Percentiles rank a stretch among this genome's conserved stretches.
These are phyloP conservation scores for Pichia sp. DNA, from an alignment of 1,139 yeast genomes.

Conservation along the genomic window DNA sequence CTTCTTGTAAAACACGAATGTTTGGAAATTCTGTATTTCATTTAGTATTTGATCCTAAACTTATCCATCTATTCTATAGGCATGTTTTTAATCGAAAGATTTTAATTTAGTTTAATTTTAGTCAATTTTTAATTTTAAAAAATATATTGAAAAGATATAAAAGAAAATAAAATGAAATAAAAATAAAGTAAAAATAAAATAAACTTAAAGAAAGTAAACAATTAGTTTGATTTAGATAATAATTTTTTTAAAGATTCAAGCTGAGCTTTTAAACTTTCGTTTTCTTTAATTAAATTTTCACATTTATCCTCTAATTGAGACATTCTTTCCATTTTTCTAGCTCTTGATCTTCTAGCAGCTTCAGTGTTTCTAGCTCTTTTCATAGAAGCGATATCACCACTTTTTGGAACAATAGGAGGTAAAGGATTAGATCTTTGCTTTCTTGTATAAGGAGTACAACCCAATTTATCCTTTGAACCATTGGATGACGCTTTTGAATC, in stretches of 20 bases:
- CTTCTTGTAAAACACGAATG: too few species aligned
- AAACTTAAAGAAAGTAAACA: background rate
- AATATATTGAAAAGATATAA: background rate
- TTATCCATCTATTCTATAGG: too few species aligned
- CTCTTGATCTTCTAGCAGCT: conserved; percentile 94
- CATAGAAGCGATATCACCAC: conserved; percentile 59
- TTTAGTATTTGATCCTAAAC: too few species aligned
- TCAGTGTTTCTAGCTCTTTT: conserved; percentile 95
- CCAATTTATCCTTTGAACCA: conserved; percentile 43
- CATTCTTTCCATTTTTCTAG: conserved; percentile 88
- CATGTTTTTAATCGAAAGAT: too few species aligned
- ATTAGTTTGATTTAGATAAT: conserved; percentile 26
- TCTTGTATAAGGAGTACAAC: conserved; percentile 58
- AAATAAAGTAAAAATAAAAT: background rate
- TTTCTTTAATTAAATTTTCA: conserved; percentile 51
- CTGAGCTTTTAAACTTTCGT: conserved; percentile 52
- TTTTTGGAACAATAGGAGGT: conserved; percentile 54
- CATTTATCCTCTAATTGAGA: conserved; percentile 73
- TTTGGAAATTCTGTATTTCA: too few species aligned
- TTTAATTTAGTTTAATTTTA: too few species aligned
- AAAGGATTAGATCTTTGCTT: conserved; percentile 57
- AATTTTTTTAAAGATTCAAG: conserved; percentile 49
- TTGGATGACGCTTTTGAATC: background rate
- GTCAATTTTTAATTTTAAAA: too few species aligned
- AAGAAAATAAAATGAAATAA: background rate